phyloP scores from a whole-genome alignment of 352 stramenopile genomes.

The Pythium diclinum region DNA sequence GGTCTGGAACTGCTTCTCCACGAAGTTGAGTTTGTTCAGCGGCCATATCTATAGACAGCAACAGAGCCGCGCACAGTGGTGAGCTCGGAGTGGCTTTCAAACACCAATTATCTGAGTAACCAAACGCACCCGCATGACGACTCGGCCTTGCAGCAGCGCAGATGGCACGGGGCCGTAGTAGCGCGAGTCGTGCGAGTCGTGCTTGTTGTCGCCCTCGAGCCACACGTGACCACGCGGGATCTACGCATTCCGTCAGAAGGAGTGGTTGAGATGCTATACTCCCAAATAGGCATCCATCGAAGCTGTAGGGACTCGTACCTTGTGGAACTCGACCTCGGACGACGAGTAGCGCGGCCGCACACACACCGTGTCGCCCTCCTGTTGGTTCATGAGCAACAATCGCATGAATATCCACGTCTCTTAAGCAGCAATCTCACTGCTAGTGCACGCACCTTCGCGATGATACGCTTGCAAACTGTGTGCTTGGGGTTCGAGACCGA shows the following conservation, averaged over 20 bases:
- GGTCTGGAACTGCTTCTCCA: constrained; percentile 52
- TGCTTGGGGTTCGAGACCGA: constrained; percentile 81
- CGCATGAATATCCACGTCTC: neutral
- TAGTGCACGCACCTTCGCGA: constrained; percentile 42
- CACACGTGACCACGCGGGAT: constrained; percentile 93
- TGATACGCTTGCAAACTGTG: constrained; percentile 90
- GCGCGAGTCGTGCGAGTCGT: constrained; percentile 94
- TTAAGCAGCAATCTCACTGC: neutral
- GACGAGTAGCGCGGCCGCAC: constrained; percentile 67
- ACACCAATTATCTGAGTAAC: too few relatives aligned
- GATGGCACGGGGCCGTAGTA: constrained; percentile 95
- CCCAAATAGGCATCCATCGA: too few relatives aligned
- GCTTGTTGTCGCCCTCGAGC: constrained; percentile 97
- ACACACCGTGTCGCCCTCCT: constrained; percentile 80
- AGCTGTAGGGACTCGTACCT: constrained; percentile 25
- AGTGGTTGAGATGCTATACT: neutral
- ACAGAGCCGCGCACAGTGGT: neutral
- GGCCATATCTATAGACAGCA: constrained; percentile 68
- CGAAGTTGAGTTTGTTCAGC: constrained; percentile 56
- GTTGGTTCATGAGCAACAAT: neutral
- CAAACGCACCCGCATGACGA: constrained; percentile 81
- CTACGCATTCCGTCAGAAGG: constrained; percentile 17
- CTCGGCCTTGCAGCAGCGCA: constrained; percentile 86
- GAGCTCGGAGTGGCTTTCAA: neutral
- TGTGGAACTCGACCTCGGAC: constrained; percentile 74